These are phyloP conservation scores for Wallacemonas collosoma DNA, from an alignment of 208 protist species.

Conservation along the genomic window DNA sequence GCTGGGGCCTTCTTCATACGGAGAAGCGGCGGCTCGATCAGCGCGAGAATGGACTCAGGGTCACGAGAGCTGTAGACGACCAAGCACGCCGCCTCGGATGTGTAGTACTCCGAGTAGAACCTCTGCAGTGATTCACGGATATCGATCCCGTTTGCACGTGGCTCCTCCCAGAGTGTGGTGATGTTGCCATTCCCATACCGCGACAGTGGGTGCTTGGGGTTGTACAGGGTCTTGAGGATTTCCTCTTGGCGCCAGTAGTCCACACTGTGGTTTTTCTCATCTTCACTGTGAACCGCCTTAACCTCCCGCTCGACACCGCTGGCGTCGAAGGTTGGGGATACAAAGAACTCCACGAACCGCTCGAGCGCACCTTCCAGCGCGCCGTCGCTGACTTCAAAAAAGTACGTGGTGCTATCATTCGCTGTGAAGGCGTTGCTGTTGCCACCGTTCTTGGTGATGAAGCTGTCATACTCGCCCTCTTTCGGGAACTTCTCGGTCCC, in stretches of 20 bases:
- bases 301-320: constrained; percentile 85
- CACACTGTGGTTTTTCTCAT: constrained; percentile 89
- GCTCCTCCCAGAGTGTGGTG: constrained; percentile 74
- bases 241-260: constrained; percentile 86
- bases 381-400: constrained; percentile 77
- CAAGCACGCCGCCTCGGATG: constrained; percentile 51
- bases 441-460: constrained; percentile 75
- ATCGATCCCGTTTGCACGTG: constrained; percentile 48
- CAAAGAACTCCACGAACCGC: constrained; percentile 95
- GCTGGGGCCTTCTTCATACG: constrained; percentile 42
- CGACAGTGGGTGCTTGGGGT: constrained; percentile 65
- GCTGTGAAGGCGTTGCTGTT: constrained; percentile 88
- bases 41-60: constrained; percentile 40
- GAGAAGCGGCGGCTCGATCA: constrained; percentile 46
- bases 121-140: constrained; percentile 60
- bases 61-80: constrained; percentile 46
- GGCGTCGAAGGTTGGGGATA: constrained; percentile 84
- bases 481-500: constrained; percentile 92
- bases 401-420: constrained; percentile 81
- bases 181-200: constrained; percentile 91
- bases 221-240: constrained; percentile 52
- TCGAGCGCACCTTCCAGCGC: constrained; percentile 86
- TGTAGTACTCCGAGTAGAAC: constrained; percentile 80
- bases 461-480: constrained; percentile 86
- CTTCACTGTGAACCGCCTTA: constrained; percentile 93